Evolutionary conservation across 2,329 filamentous ascomycete genomes (phyloP).

Genomic region (Pezicula rhizophila): DNA sequence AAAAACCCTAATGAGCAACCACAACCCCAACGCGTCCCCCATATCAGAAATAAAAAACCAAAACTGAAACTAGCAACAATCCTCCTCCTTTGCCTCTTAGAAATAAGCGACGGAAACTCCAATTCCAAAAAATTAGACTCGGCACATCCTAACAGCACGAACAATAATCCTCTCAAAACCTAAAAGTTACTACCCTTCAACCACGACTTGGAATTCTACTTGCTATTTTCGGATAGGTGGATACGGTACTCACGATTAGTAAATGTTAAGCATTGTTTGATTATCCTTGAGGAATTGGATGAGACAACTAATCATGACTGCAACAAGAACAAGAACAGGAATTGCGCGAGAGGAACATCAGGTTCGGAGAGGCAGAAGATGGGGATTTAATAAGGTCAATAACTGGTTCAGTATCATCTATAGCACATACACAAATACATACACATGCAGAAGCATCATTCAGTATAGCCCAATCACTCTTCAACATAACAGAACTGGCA

Average conservation of each 20-base stretch:
- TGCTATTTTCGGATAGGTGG: constrained; percentile 2
- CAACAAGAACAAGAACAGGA: too few species aligned
- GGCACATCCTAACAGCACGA: constrained; percentile 42
- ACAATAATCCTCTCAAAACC: constrained; percentile 23
- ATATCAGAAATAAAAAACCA: not conserved
- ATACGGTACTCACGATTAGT: constrained; percentile 3
- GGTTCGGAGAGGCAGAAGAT: too few species aligned
- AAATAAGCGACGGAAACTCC: constrained; percentile 29
- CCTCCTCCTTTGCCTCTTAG: constrained; percentile 2
- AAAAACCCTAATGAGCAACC: not conserved
- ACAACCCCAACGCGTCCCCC: not conserved
- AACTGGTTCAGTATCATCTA: too few species aligned
- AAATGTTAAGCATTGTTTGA: constrained; percentile 1
- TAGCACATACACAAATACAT: not conserved
- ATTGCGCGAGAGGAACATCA: too few species aligned
- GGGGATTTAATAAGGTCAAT: too few species aligned
- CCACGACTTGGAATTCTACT: constrained; percentile 1
- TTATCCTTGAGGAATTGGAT: not conserved
- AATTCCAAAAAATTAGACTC: constrained; percentile 42
- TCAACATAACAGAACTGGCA: constrained; percentile 4
- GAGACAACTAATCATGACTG: not conserved
- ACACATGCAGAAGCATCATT: constrained; percentile 19
- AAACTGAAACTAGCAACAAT: not conserved
- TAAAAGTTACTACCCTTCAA: not conserved
- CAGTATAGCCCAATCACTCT: constrained; percentile 1